A percentile compares a stretch with the other conserved stretches of the same genome.
Evolutionary conservation across 495 filamentous ascomycete species (phyloP).

Genomic region (Podospora pseudocomata): DNA sequence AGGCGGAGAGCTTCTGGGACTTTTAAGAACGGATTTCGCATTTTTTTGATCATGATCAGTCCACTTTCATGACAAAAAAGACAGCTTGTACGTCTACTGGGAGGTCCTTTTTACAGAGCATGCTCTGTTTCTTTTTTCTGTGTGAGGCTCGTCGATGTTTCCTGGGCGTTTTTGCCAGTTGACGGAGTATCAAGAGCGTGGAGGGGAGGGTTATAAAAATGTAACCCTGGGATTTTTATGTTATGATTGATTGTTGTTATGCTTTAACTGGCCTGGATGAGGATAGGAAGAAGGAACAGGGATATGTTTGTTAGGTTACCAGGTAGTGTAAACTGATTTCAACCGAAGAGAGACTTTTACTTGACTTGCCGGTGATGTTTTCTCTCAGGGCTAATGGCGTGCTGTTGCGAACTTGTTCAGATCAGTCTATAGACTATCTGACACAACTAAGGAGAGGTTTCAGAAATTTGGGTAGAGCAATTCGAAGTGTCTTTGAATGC

Average conservation of each 20-base stretch:
- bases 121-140: not conserved
- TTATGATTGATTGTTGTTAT: conserved; percentile 7
- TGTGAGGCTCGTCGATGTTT: not conserved
- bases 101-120: not conserved
- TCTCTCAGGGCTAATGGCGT: not conserved
- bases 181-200: not conserved
- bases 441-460: no score
- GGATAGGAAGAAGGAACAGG: not conserved
- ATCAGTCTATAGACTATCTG: no score
- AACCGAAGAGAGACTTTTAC: no score
- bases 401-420: not conserved
- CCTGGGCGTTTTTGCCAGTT: not conserved
- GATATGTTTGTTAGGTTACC: not conserved
- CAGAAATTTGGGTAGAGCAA: no score
- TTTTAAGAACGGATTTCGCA: conserved; percentile 36
- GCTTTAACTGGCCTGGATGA: not conserved
- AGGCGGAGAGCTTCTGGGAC: conserved; percentile 51
- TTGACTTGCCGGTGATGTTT: not conserved
- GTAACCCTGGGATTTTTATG: not conserved
- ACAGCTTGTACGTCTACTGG: not conserved
- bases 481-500: no score
- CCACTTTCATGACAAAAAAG: no score
- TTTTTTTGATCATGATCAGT: no score
- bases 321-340: not conserved
- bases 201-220: not conserved